Evolutionary conservation across 202 grass and related monocot genomes (phyloP).

Genomic region (Schoenoplectus tabernaemontani): DNA sequence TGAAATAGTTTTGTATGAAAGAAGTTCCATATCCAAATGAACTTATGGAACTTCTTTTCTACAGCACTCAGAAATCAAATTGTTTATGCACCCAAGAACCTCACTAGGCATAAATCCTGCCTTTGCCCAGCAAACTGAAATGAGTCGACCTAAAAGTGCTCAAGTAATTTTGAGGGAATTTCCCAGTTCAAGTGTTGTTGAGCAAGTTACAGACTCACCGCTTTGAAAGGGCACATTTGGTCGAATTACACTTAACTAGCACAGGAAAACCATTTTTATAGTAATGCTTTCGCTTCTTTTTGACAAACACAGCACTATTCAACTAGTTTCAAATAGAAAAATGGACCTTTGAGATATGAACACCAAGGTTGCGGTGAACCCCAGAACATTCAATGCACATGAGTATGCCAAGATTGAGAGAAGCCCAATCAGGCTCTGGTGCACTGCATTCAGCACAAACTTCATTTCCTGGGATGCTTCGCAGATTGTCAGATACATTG

Average conservation of each 20-base stretch:
- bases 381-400: constrained; percentile 95
- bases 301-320: neutral
- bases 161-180: neutral
- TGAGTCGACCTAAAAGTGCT: neutral
- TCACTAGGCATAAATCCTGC: neutral
- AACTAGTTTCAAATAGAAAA: constrained; percentile 6
- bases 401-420: constrained; percentile 89
- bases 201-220: neutral
- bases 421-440: constrained; percentile 89
- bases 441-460: constrained; percentile 82
- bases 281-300: neutral
- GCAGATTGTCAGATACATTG: constrained; percentile 52
- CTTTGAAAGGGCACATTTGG: neutral
- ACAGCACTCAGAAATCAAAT: neutral
- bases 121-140: neutral
- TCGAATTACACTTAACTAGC: neutral
- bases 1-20: neutral
- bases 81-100: neutral
- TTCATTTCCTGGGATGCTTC: constrained; percentile 84
- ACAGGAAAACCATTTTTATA: constrained; percentile 2
- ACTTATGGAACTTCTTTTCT: neutral
- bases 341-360: constrained; percentile 89
- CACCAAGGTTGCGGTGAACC: constrained; percentile 94
- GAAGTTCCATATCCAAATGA: neutral
- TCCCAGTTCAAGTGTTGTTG: neutral